These are phyloP conservation scores for Venturia nashicola DNA, from an alignment of 2,329 filamentous ascomycete species.

Conservation along the genomic window DNA sequence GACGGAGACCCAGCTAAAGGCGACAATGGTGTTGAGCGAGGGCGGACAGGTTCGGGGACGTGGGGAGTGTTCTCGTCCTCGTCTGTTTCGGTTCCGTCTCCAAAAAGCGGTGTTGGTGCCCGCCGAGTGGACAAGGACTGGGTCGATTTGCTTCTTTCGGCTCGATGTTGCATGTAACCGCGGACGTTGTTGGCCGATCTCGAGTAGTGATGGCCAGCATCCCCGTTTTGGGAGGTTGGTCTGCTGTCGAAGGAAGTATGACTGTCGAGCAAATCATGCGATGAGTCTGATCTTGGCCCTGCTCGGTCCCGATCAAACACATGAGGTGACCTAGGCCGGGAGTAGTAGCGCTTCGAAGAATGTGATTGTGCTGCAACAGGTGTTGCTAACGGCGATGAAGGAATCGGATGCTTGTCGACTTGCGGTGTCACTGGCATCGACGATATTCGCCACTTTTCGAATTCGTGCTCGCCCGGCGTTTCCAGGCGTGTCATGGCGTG, in stretches of 20 bases:
- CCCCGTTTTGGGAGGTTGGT: neutral
- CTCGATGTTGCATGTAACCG: conserved; percentile 1
- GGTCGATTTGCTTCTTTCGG: neutral
- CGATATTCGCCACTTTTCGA: neutral
- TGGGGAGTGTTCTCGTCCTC: neutral
- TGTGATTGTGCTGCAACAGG: neutral
- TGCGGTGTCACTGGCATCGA: neutral
- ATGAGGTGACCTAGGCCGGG: neutral
- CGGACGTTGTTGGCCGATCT: neutral
- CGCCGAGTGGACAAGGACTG: neutral
- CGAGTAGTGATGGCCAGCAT: neutral
- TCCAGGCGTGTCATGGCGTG: neutral
- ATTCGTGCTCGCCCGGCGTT: neutral
- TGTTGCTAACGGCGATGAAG: neutral
- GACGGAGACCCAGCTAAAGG: neutral
- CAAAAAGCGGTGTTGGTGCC: neutral
- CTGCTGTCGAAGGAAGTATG: neutral
- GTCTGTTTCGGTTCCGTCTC: neutral
- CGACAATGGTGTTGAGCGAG: neutral
- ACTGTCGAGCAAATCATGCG: neutral
- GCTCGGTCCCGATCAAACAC: neutral
- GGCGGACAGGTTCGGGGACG: neutral
- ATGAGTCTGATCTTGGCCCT: neutral
- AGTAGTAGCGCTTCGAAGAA: neutral
- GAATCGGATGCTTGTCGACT: neutral